phyloP scores from a whole-genome alignment of 306 rosid species.

The Dalbergia oliveri region DNA sequence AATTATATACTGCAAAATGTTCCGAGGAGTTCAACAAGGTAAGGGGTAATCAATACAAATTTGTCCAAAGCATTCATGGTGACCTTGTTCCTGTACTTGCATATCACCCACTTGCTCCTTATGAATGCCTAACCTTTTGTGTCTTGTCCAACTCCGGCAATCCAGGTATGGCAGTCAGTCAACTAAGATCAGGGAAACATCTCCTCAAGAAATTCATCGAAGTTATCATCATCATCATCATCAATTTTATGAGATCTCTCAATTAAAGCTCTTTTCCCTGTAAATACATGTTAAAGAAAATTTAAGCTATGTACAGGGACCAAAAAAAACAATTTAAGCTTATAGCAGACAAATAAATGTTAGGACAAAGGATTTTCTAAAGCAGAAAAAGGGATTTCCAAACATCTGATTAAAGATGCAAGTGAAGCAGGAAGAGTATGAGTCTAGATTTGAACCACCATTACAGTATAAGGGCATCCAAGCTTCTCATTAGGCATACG shows the following conservation, averaged over 20 bases:
- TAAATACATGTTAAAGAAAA: conserved; percentile 28
- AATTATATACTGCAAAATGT: too few species aligned
- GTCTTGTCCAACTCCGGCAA: not conserved
- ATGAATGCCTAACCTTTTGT: not conserved
- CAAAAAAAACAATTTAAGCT: conserved; percentile 22
- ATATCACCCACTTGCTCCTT: conserved; percentile 12
- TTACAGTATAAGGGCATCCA: not conserved
- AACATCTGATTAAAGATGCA: conserved; percentile 31
- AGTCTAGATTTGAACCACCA: not conserved
- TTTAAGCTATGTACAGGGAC: conserved; percentile 1
- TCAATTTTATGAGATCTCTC: conserved; percentile 53
- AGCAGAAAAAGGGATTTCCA: conserved; percentile 1
- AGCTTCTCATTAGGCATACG: not conserved
- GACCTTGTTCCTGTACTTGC: not conserved
- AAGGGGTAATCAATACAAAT: too few species aligned
- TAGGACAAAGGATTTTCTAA: not conserved
- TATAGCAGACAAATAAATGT: conserved; percentile 18
- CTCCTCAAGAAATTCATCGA: conserved; percentile 84
- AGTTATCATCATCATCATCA: conserved; percentile 61
- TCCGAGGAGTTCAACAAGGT: too few species aligned
- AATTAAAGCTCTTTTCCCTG: conserved; percentile 71
- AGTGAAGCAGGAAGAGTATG: conserved; percentile 13
- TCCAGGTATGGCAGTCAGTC: conserved; percentile 22
- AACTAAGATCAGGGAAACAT: conserved; percentile 75
- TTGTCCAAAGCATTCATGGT: not conserved